These are phyloP conservation scores for Thalassia testudinum DNA, from an alignment of 116 monocot genomes.

Conservation along the genomic window DNA sequence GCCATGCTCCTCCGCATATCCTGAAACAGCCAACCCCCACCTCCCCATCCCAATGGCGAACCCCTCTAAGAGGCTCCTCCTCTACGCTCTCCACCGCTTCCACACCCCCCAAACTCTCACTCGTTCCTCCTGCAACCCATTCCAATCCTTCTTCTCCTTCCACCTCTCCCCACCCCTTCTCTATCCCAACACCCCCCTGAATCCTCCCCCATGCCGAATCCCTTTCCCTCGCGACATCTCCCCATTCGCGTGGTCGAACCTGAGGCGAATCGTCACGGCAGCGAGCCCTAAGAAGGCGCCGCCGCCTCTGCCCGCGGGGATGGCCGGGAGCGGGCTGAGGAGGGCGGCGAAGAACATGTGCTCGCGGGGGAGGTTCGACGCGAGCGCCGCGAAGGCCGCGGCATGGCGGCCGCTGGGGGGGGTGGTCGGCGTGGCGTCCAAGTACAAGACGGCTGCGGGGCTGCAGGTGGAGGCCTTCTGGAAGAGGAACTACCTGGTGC, in stretches of 20 bases:
- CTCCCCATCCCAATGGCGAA: slow-evolving; percentile 4
- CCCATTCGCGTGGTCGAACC: not conserved
- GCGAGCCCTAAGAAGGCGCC: not conserved
- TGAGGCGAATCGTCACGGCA: not conserved
- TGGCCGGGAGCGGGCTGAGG: not conserved
- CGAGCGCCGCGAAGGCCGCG: slow-evolving; percentile 10
- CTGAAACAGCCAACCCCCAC: no score
- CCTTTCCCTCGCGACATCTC: not conserved
- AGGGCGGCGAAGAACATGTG: slow-evolving; percentile 2
- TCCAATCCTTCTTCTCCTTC: not conserved
- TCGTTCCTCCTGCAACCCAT: not conserved
- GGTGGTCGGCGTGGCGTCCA: slow-evolving; percentile 12
- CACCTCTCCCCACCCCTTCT: not conserved
- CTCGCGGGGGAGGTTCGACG: slow-evolving; percentile 1
- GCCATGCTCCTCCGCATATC: no score
- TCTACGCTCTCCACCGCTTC: slow-evolving; percentile 1
- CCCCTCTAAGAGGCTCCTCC: slow-evolving; percentile 9
- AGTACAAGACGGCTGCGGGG: slow-evolving; percentile 58
- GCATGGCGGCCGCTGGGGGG: slow-evolving; percentile 28
- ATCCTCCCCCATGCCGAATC: not conserved
- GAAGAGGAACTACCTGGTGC: slow-evolving; percentile 72
- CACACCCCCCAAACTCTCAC: not conserved
- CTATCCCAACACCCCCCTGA: not conserved
- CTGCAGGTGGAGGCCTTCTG: slow-evolving; percentile 95
- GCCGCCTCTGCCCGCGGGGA: not conserved